Evolutionary conservation across 257 asterid species (phyloP), one percentile per base, ranked within the genome.

Genomic region (Schizonepeta tenuifolia): DNA sequence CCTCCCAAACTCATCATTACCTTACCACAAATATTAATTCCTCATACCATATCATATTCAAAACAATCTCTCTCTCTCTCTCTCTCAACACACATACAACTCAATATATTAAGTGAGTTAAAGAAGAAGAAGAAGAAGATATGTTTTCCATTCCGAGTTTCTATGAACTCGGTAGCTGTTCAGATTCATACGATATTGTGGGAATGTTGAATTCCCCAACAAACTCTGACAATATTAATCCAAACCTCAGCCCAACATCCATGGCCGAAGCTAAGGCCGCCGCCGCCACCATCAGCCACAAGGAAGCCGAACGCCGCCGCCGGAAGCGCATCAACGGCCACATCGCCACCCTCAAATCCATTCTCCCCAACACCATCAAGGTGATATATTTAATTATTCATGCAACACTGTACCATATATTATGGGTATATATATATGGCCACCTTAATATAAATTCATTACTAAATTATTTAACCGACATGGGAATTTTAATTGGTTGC

Each of bases 261-360:
- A 78, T 78, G 85, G 96, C 95, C 2, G 98, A 92, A 43, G 93
- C 94, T 1, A 86, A 86, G 77, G 92, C 90, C 40, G 76, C 46
- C 9, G 97, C 98, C 5, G 93, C 96, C 9, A 93, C 86, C 73
- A 86, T 79, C 35, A 93, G 86, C 71, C 98, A 93, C 73, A 91
- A 92, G 65, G 98, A 93, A 79, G 98, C 98, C 31, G 98, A 93
- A 51, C 80, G 96, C 20, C 82, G 97, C 5, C 78, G 98, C 49
- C 79, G 98, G 60, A 93, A 87, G 76, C 74, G 98, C 54, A 93
- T 93, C 78, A 93, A 91, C 17, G 96, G 79, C 69, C 98, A 91
- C 74, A 89, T 93, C 73, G 96, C 93, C 76, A 93, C 98, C 51
- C 96, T 93, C 33, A 84, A 95, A 53, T 81, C 85, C 76, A 95